Base-by-base conservation (phyloP, 352 stramenopile species). In the Phytophthora aleatoria region DNA sequence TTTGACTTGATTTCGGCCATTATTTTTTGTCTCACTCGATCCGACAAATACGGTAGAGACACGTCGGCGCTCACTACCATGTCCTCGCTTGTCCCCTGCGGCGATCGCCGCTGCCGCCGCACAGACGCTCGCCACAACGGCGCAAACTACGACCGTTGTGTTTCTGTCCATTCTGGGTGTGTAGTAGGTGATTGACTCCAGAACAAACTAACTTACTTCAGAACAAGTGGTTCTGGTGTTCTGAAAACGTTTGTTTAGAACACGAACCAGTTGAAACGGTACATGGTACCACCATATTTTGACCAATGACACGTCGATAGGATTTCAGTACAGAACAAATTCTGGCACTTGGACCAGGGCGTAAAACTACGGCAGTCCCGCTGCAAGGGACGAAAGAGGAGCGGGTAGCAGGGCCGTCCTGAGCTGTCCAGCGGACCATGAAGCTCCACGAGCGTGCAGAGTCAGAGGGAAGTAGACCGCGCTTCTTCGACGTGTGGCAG, bases 321-420 rank as follows among this genome's bases (percentile, higher is more conserved):
- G 5, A 30, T 20, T 57, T 57, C 36, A 57, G 26, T 15, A 57
- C 50, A 57, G 36, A 7, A 49, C 38, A 36, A 9, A 26, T 49
- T 3, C 26, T 27, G 15, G 35, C 11, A 55, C 49, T 16, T 55
- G 49, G 38, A 44, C 31, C 15, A 55, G 49, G 49, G 43, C 43
- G 20, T 20, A 20, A 20, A 20, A 20, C 20, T 20, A 20, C 20
- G 20, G 20, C 20, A 20, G 20, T 20, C 20, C 20, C 20, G 20
- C 20, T 20, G 20, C 20, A 20, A 20, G 20, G 20, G 20, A 20
- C 20, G 20, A 20, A 20, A 20, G 20, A 20, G 20, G 20, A 20
- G 20, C 20, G 20, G 20, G 20, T 20, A 20, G 20, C 20, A 20
- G 20, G 20, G 20, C 20, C 20, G 20, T 20, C 20, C 20, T 20